phyloP scores from a whole-genome alignment of 495 filamentous ascomycete species.

The Trichocladium uniseriatum region DNA sequence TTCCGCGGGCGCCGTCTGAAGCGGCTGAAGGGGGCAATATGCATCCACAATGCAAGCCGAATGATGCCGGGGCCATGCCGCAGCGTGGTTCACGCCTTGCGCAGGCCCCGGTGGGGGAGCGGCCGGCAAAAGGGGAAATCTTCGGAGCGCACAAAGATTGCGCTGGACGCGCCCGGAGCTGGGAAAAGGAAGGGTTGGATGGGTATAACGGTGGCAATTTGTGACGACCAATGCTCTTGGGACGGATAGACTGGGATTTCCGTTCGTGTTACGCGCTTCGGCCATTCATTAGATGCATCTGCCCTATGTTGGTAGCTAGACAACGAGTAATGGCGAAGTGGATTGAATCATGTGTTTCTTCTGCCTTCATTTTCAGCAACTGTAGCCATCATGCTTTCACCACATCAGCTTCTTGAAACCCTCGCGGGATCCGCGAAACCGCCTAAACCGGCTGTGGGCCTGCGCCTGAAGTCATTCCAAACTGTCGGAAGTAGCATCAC shows the following conservation, averaged over 20 bases:
- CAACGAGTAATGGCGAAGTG: slow-evolving; percentile 5
- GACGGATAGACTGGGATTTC: slow-evolving; percentile 8
- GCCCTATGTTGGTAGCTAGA: neutral
- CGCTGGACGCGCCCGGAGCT: neutral
- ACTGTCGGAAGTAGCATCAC: too few relatives aligned
- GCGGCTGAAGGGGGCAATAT: neutral
- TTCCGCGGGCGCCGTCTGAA: slow-evolving; percentile 51
- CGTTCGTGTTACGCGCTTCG: neutral
- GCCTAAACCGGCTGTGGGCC: too few relatives aligned
- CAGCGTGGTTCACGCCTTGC: neutral
- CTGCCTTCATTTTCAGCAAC: neutral
- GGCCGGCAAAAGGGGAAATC: neutral
- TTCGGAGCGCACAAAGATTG: neutral
- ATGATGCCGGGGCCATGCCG: neutral
- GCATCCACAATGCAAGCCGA: neutral
- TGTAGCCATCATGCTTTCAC: too few relatives aligned
- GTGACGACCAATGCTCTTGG: neutral
- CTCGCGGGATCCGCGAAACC: too few relatives aligned
- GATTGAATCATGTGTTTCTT: neutral
- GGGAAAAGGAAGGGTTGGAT: slow-evolving; percentile 7
- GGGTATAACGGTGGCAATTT: neutral
- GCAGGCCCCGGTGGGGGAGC: neutral
- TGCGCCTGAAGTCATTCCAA: too few relatives aligned
- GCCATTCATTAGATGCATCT: slow-evolving; percentile 6
- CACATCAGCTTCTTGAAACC: too few relatives aligned